Evolutionary conservation across 2,329 filamentous ascomycete genomes (phyloP), one percentile per base, ranked within the genome.

Genomic region (Fragosphaeria purpurea): DNA sequence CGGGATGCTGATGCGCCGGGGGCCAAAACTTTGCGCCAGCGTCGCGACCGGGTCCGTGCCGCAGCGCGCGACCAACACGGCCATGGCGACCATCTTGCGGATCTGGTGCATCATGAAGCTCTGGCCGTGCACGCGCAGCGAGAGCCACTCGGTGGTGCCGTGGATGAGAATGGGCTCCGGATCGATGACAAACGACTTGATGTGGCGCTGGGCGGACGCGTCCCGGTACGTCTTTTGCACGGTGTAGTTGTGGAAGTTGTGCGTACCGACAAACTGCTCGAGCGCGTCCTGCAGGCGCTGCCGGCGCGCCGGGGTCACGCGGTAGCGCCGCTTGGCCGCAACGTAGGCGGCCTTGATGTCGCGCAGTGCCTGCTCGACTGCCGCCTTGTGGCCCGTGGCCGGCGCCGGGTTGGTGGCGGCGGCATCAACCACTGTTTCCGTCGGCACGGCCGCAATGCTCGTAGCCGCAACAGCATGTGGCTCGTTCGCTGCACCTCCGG

Each of bases 91-190:
- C 93, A 98, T 97, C 70, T 97, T 98, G 62, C 93, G 85, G 67
- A 98, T 98, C 71, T 98, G 93, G 68, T 98, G 93, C 93, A 98
- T 98, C 93, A 98, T 98, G 76, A 98, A 98, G 62, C 85, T 91
- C 68, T 98, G 93, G 0, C 93, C 93, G 67, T 98, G 93, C 31
- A 98, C 90, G 65, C 95, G 95, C 58, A 97, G 75, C 42, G 86
- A 93, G 5, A 98, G 75, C 93, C 93, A 98, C 71, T 98, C 86
- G 2, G 89, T 96, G 2, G 89, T 96, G 62, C 91, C 83, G 65
- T 88, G 81, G 67, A 95, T 94, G 62, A 89, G 80, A 61, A 95
- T 84, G 1, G 89, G 88, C 47, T 78, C 72, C 4, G 73, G 70
- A 65, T 88, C 85, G 52, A 88, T 84, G 39, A 84, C 74, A 71